Conservation (phyloP, 1,139 yeast genomes). For the Blastobotrys niveus region DNA sequence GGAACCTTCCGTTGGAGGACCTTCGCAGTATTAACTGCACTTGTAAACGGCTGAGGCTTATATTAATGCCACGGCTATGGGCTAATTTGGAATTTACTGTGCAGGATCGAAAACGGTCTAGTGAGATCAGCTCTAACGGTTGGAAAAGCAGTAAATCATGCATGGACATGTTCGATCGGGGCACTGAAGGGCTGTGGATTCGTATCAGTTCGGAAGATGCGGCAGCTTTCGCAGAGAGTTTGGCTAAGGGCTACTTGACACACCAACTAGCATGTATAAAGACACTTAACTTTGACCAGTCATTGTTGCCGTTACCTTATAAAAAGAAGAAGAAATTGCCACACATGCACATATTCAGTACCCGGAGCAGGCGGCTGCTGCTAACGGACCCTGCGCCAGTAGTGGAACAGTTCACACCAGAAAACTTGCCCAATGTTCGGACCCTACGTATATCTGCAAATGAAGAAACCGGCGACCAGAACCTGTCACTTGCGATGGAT, state of each 20-base stretch:
- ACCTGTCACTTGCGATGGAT: not conserved
- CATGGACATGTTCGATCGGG: slow-evolving; percentile 3
- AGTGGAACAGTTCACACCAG: slow-evolving; percentile 1
- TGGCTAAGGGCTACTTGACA: not conserved
- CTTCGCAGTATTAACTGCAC: slow-evolving; percentile 4
- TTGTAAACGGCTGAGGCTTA: slow-evolving; percentile 6
- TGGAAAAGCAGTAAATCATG: slow-evolving; percentile 6
- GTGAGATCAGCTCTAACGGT: not conserved
- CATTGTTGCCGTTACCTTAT: not conserved
- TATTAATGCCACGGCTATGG: slow-evolving; percentile 10
- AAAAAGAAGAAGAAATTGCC: not conserved
- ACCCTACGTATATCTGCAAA: not conserved
- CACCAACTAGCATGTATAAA: slow-evolving; percentile 7
- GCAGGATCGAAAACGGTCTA: not conserved
- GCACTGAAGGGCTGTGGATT: slow-evolving; percentile 5
- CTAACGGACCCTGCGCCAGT: not conserved
- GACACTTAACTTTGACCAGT: slow-evolving; percentile 11
- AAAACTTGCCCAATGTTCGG: slow-evolving; percentile 1
- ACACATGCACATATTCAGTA: too few species aligned
- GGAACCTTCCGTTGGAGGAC: not conserved
- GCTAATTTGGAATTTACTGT: slow-evolving; percentile 8
- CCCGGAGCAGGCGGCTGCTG: not conserved
- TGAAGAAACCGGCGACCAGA: not conserved
- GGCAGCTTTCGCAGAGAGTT: not conserved
- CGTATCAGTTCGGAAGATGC: not conserved